Base-by-base conservation (phyloP, 352 stramenopile species). In the Phytophthora chlamydospora region DNA sequence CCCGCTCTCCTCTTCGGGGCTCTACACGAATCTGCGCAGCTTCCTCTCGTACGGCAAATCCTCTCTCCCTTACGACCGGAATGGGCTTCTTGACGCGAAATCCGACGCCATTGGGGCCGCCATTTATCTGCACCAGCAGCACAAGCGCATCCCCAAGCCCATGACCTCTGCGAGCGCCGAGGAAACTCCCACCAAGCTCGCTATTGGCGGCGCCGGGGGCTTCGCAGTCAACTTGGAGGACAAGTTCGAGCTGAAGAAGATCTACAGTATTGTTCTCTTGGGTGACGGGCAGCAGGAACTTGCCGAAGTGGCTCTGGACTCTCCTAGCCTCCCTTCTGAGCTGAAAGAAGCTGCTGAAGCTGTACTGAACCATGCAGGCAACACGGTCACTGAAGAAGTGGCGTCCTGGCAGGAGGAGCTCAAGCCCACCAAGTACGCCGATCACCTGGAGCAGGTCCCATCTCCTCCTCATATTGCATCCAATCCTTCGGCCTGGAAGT, bases 141-240 rank as follows among this genome's bases (percentile, higher is more conserved):
- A 90, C 58, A 83, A 55, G 24, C 73, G 73, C 29, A 56, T 73
- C 50, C 58, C 68, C 24, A 75, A 79, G 50, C 39, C 60, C 38
- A 46, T 45, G 2, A 24, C 19, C 2, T 1, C 16, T 10, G 29
- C 29, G 2, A 57, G 6, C 2, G 34, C 14, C 1, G 33, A 62
- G 10, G 43, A 64, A 32, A 50, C 36, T 32, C 89, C 89, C 21
- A 97, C 91, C 6, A 98, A 98, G 63, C 76, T 99, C 12, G 97
- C 91, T 27, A 97, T 99, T 54, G 97, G 97, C 24, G 90, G 98
- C 1, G 85, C 96, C 53, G 97, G 96, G 17, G 97, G 97, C 55
- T 99, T 99, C 75, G 66, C 78, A 19, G 88, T 90, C 12, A 67
- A 69, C 35, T 34, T 60, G 12, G 93, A 98, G 33, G 86, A 97